Conservation (phyloP, 2,329 filamentous ascomycete species). For the Elsinoe fawcettii region DNA sequence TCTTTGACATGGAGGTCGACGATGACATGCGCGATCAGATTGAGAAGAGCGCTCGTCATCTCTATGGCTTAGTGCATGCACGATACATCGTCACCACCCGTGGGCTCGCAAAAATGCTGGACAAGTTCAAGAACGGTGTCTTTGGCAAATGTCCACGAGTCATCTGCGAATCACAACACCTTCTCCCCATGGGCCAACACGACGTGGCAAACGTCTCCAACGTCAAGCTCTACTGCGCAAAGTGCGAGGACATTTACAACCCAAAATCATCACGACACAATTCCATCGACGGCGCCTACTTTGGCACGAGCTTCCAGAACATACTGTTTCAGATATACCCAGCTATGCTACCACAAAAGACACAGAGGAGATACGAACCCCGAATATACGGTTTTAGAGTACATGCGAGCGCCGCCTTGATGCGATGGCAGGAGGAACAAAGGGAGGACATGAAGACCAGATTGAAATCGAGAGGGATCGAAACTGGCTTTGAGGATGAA, state of each 20-base stretch:
- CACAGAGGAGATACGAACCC: slow-evolving; percentile 75
- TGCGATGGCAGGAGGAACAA: slow-evolving; percentile 81
- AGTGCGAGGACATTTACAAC: slow-evolving; percentile 98
- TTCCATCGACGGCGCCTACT: slow-evolving; percentile 94
- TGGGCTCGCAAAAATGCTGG: slow-evolving; percentile 92
- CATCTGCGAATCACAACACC: slow-evolving; percentile 84
- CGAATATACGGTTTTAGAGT: slow-evolving; percentile 93
- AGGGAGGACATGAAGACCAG: slow-evolving; percentile 75
- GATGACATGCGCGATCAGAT: slow-evolving; percentile 98
- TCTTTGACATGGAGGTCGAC: slow-evolving; percentile 97
- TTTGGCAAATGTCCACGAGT: slow-evolving; percentile 98
- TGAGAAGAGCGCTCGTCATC: slow-evolving; percentile 89
- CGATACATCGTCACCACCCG: slow-evolving; percentile 94
- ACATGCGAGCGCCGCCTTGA: slow-evolving; percentile 77
- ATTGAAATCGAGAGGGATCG: slow-evolving; percentile 59
- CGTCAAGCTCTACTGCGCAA: slow-evolving; percentile 93
- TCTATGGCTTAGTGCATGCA: slow-evolving; percentile 93
- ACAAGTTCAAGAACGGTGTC: slow-evolving; percentile 97
- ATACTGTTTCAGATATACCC: slow-evolving; percentile 99
- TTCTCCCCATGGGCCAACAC: slow-evolving; percentile 89
- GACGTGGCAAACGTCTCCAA: slow-evolving; percentile 81
- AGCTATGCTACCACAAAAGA: slow-evolving; percentile 78
- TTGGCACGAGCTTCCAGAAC: slow-evolving; percentile 96
- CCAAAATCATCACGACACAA: slow-evolving; percentile 95
- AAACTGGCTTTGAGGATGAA: slow-evolving; percentile 71